A percentile compares a stretch with the other conserved stretches of the same genome.
Evolutionary conservation across 768 basidiomycete genomes (phyloP).

Genomic region (Neoboletus brunneissimus): DNA sequence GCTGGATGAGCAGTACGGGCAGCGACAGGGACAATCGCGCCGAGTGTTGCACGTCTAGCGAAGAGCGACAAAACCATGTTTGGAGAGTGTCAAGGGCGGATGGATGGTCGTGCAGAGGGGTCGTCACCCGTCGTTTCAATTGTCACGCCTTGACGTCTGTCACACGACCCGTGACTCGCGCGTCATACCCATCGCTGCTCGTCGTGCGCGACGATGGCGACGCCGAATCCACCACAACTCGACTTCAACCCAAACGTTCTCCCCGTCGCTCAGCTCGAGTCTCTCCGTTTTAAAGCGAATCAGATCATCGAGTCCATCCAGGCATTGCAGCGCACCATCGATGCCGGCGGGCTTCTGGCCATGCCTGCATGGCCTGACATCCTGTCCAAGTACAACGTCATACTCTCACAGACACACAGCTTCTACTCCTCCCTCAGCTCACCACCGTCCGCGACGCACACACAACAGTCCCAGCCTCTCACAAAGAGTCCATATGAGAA

Average conservation of each 20-base stretch:
- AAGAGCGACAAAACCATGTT: conserved; percentile 17
- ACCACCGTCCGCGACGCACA: conserved; percentile 30
- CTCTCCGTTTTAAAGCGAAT: conserved; percentile 69
- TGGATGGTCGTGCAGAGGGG: neutral
- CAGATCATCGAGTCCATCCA: conserved; percentile 80
- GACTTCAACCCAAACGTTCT: conserved; percentile 37
- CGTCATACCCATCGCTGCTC: neutral
- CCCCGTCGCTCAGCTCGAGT: conserved; percentile 71
- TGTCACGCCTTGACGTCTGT: conserved; percentile 19
- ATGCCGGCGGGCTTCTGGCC: conserved; percentile 49
- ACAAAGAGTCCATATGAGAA: conserved; percentile 49
- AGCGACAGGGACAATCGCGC: neutral
- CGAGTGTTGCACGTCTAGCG: conserved; percentile 2
- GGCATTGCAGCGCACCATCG: conserved; percentile 59
- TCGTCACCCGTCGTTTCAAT: neutral
- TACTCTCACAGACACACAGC: conserved; percentile 79
- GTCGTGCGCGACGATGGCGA: neutral
- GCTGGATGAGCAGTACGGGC: neutral
- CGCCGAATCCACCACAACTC: neutral
- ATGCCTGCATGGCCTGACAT: conserved; percentile 88
- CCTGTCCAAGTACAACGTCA: conserved; percentile 79
- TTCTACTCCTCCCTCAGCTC: conserved; percentile 61
- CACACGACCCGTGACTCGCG: conserved; percentile 15
- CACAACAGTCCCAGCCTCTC: conserved; percentile 11
- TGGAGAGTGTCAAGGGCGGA: neutral